Conservation (phyloP, 2,329 filamentous ascomycete species). For the Penicillium rolfsii region DNA sequence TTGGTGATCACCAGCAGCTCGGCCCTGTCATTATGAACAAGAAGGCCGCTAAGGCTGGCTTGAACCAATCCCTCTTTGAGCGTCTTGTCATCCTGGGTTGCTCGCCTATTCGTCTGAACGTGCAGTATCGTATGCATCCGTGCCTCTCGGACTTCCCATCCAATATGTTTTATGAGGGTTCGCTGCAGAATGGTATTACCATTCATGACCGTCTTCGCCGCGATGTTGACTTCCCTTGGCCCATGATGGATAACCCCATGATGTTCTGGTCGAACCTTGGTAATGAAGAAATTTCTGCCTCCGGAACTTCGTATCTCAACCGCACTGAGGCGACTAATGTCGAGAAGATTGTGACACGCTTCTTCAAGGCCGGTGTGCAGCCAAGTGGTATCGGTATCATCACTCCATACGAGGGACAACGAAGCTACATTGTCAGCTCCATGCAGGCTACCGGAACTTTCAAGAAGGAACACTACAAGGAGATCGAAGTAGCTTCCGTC, state of each 20-base stretch:
- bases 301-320: conserved; percentile 96
- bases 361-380: conserved; percentile 98
- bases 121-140: conserved; percentile 99
- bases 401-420: conserved; percentile 96
- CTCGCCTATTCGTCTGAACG: conserved; percentile 88
- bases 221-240: conserved; percentile 98
- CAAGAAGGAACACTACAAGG: conserved; percentile 98
- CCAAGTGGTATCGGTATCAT: conserved; percentile 95
- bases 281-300: conserved; percentile 97
- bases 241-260: conserved; percentile 91
- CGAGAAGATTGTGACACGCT: conserved; percentile 96
- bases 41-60: conserved; percentile 94
- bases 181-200: conserved; percentile 93
- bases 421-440: conserved; percentile 97
- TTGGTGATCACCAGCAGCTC: conserved; percentile 96
- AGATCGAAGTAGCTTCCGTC: conserved; percentile 96
- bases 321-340: conserved; percentile 96
- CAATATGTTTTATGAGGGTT: conserved; percentile 99
- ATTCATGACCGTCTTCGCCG: conserved; percentile 83
- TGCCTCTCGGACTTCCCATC: conserved; percentile 96
- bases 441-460: conserved; percentile 98
- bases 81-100: conserved; percentile 90
- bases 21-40: conserved; percentile 99
- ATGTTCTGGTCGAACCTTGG: conserved; percentile 99
- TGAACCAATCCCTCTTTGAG: conserved; percentile 98